Percentiles rank a stretch among this genome's conserved stretches.
Conservation (phyloP, 176 grass and related monocot species). For the Cenchrus purpureus region DNA sequence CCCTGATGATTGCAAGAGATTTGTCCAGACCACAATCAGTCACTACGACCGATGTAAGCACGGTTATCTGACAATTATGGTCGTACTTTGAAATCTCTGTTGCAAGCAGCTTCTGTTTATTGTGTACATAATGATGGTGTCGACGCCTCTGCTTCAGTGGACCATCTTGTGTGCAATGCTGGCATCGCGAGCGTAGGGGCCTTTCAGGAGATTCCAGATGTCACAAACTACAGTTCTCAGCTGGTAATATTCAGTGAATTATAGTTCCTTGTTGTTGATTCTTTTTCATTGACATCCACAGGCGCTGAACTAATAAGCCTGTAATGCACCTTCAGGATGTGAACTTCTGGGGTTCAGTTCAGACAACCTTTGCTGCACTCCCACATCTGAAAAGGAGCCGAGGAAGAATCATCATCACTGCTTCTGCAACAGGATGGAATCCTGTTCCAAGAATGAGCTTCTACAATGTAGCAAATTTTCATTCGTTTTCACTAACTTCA, state of each 20-base stretch:
- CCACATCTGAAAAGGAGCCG: slow-evolving; percentile 59
- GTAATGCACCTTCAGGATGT: slow-evolving; percentile 49
- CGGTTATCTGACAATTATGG: not conserved
- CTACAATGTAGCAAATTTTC: slow-evolving; percentile 45
- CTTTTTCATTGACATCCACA: no score
- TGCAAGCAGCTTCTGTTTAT: not conserved
- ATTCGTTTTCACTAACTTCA: not conserved
- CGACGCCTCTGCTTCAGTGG: slow-evolving; percentile 47
- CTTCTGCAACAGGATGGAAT: slow-evolving; percentile 58
- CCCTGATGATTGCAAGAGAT: slow-evolving; percentile 44
- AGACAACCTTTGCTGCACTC: slow-evolving; percentile 61
- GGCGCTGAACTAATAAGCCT: not conserved
- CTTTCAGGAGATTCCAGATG: slow-evolving; percentile 63
- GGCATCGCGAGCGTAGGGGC: slow-evolving; percentile 51
- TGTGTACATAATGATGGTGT: not conserved
- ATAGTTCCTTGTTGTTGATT: not conserved
- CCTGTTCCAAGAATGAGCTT: slow-evolving; percentile 60
- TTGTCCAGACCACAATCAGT: slow-evolving; percentile 47
- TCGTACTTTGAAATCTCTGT: not conserved
- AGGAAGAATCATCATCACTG: slow-evolving; percentile 65
- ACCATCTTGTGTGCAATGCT: slow-evolving; percentile 72
- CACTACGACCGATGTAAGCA: slow-evolving; percentile 57
- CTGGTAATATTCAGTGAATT: slow-evolving; percentile 19
- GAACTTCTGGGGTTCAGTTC: slow-evolving; percentile 79
- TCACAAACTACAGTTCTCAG: slow-evolving; percentile 53